Evolutionary conservation across 202 grass and related monocot genomes (phyloP).

Genomic region (Cymbopogon flexuosus): DNA sequence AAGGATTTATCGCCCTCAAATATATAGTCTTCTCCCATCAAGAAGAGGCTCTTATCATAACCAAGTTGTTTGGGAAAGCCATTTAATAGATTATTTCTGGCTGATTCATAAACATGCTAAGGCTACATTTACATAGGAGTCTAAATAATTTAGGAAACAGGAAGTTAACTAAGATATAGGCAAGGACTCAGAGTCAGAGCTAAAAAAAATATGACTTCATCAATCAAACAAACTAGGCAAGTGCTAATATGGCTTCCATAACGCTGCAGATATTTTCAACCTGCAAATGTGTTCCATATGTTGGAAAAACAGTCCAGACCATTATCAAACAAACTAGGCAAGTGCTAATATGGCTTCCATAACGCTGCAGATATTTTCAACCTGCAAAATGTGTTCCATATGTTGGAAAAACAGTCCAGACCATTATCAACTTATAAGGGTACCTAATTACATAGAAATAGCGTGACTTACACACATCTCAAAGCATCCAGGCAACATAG

Average conservation of each 20-base stretch:
- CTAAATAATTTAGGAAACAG: neutral
- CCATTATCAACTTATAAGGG: neutral
- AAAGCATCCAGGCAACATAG: neutral
- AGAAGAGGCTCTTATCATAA: neutral
- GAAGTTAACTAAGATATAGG: neutral
- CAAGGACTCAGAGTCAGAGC: neutral
- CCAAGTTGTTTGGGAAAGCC: neutral
- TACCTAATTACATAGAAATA: conserved; percentile 13
- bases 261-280: conserved; percentile 1
- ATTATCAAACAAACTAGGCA: neutral
- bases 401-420: neutral
- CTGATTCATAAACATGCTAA: neutral
- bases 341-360: neutral
- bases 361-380: conserved; percentile 3
- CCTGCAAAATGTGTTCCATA: neutral
- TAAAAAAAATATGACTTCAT: neutral
- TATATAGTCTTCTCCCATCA: neutral
- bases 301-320: neutral
- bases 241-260: neutral
- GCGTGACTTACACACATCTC: neutral
- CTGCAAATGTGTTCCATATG: neutral
- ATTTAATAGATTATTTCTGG: neutral
- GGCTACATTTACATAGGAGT: neutral
- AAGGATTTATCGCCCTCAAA: neutral
- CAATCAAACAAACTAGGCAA: neutral